These are phyloP conservation scores for Phytophthora constricta DNA, from an alignment of 352 stramenopile species.

Conservation along the genomic window DNA sequence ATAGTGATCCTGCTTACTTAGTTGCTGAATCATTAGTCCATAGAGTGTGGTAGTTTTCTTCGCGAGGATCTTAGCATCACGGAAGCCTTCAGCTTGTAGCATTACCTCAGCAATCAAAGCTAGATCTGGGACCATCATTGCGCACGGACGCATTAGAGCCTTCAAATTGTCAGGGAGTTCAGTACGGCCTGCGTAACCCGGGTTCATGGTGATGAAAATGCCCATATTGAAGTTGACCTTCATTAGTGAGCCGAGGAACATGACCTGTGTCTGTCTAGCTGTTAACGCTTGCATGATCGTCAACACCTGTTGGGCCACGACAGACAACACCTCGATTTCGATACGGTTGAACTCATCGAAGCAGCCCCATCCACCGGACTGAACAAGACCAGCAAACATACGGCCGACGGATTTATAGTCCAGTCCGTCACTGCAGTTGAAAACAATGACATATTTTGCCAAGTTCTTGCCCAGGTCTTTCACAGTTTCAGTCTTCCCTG, in stretches of 20 bases:
- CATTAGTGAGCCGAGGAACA: slow-evolving; percentile 89
- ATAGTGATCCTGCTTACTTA: slow-evolving; percentile 91
- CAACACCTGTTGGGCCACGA: slow-evolving; percentile 92
- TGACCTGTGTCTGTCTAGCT: slow-evolving; percentile 71
- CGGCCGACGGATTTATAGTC: slow-evolving; percentile 95
- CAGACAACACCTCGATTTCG: slow-evolving; percentile 95
- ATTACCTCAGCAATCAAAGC: slow-evolving; percentile 89
- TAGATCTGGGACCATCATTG: slow-evolving; percentile 91
- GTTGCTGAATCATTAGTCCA: slow-evolving; percentile 86
- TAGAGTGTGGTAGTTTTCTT: slow-evolving; percentile 91
- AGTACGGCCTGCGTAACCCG: slow-evolving; percentile 90
- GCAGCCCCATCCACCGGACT: slow-evolving; percentile 93
- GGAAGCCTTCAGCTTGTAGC: slow-evolving; percentile 87
- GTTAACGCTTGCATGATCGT: slow-evolving; percentile 91
- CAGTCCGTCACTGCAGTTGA: slow-evolving; percentile 95
- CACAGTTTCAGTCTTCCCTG: slow-evolving; percentile 95
- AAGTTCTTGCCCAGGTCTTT: slow-evolving; percentile 95
- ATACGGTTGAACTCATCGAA: slow-evolving; percentile 98
- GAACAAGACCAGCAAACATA: slow-evolving; percentile 94
- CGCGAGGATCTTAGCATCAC: slow-evolving; percentile 78
- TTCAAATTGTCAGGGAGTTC: slow-evolving; percentile 91
- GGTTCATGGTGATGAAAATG: slow-evolving; percentile 95
- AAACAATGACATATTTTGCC: slow-evolving; percentile 95
- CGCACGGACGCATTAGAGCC: slow-evolving; percentile 84
- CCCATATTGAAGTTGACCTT: slow-evolving; percentile 89